Evolutionary conservation across 192 early-diverging fungal species (phyloP).

Genomic region (Rhizoclosmatium sp.): DNA sequence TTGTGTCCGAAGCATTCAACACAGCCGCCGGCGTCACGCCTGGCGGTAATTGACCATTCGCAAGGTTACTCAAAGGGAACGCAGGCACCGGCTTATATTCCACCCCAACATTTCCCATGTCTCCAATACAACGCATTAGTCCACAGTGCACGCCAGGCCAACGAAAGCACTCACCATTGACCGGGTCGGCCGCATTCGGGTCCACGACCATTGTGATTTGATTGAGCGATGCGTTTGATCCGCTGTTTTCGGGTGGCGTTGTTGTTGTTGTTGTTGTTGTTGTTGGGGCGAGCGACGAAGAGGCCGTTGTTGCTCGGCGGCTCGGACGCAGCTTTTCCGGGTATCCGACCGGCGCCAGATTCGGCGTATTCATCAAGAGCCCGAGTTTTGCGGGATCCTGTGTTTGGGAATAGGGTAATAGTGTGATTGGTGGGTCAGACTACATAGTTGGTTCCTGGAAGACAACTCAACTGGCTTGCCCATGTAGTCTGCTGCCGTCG

Average conservation of each 20-base stretch:
- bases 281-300: neutral
- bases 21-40: neutral
- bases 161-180: neutral
- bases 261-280: neutral
- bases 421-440: neutral
- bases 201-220: constrained; percentile 1
- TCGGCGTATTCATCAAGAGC: neutral
- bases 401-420: neutral
- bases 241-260: neutral
- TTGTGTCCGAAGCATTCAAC: neutral
- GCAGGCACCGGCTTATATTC: constrained; percentile 33
- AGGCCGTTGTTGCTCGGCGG: neutral
- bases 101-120: neutral
- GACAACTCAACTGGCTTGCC: constrained; percentile 38
- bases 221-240: too few species aligned
- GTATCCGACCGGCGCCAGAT: constrained; percentile 24
- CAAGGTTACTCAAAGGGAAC: neutral
- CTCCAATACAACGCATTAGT: neutral
- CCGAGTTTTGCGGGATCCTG: constrained; percentile 27
- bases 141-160: neutral
- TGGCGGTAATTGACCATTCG: constrained; percentile 3
- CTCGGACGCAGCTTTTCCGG: constrained; percentile 5
- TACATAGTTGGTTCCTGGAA: neutral
- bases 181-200: neutral
- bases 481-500: constrained; percentile 63